Base-by-base conservation (phyloP, 2,329 filamentous ascomycete species). In the Colletotrichum coccodes region DNA sequence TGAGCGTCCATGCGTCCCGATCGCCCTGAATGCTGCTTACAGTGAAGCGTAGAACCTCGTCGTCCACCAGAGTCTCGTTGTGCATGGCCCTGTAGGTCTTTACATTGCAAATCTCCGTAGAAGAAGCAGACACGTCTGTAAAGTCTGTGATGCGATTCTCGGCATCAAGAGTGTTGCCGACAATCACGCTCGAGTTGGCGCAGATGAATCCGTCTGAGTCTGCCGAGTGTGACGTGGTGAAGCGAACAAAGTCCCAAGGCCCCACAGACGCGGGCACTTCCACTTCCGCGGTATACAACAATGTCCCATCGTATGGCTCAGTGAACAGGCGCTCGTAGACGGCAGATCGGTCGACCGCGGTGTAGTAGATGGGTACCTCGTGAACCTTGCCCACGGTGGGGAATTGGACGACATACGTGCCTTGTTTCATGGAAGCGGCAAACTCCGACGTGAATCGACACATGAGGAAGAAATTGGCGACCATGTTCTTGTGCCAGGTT, bases 401-500 rank as follows among this genome's bases (percentile, higher is more conserved):
- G 56, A 70, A 66, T 52, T 70, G 42, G 1, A 70, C 67, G 8
- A 70, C 57, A 28, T 70, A 66, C 1, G 67, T 70, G 21, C 67
- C 67, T 6, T 57, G 65, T 38, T 56, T 49, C 65, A 68, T 64
- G 4, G 47, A 21, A 0, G 57, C 23, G 6, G 62, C 68, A 12
- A 67, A 66, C 4, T 58, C 58, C 3, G 62, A 52, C 14, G 50
- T 21, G 63, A 70, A 67, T n/a, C 63, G 68, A 53, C 68, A 69
- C 60, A 69, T 64, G 18, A 70, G 53, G 63, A 62, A 70, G 62
- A 70, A 70, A 53, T 67, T 47, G 42, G 63, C 68, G 46, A 47
- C 32, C 52, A 70, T 66, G 34, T 70, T 67, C 58, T 67, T 70
- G 58, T 70, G 44, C 68, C 68, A 70, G 18, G 68, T 70, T 1